Conservation (phyloP, 306 rosid genomes). For the Lathyrus tuberosus region DNA sequence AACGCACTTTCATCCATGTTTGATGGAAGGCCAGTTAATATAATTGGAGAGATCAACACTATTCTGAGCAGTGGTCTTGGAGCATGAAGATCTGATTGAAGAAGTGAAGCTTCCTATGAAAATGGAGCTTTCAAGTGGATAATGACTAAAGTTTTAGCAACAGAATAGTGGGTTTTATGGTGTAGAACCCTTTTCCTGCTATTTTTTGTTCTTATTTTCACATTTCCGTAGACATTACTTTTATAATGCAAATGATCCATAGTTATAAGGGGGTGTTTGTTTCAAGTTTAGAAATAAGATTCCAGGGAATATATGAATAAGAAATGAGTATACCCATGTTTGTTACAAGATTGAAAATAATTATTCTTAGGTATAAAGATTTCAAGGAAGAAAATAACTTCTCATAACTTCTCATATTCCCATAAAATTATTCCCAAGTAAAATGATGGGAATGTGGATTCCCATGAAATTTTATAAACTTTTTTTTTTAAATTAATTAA, state of each 20-base stretch:
- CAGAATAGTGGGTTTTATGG: constrained; percentile 10
- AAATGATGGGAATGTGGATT: no score
- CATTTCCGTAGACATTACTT: constrained; percentile 16
- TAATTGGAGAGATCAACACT: constrained; percentile 89
- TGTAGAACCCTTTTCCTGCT: constrained; percentile 1
- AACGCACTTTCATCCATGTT: constrained; percentile 79
- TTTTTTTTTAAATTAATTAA: no score
- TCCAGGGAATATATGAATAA: no score
- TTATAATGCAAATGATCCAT: constrained; percentile 13
- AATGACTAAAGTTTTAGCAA: constrained; percentile 8
- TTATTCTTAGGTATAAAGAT: no score
- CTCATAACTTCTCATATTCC: no score
- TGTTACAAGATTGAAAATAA: no score
- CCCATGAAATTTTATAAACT: no score
- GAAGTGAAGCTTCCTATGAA: constrained; percentile 20
- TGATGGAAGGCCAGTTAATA: constrained; percentile 88
- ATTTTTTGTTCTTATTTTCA: neutral
- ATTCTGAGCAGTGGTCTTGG: constrained; percentile 65
- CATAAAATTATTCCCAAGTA: no score
- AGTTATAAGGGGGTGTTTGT: no score
- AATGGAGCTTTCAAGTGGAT: constrained; percentile 28
- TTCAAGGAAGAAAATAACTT: no score
- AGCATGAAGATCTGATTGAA: constrained; percentile 43
- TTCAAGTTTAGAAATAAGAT: no score
- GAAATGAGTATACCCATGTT: no score